Evolutionary conservation across 2,329 filamentous ascomycete species (phyloP).

Genomic region (Xenosphaeropsis pyriputrescens): DNA sequence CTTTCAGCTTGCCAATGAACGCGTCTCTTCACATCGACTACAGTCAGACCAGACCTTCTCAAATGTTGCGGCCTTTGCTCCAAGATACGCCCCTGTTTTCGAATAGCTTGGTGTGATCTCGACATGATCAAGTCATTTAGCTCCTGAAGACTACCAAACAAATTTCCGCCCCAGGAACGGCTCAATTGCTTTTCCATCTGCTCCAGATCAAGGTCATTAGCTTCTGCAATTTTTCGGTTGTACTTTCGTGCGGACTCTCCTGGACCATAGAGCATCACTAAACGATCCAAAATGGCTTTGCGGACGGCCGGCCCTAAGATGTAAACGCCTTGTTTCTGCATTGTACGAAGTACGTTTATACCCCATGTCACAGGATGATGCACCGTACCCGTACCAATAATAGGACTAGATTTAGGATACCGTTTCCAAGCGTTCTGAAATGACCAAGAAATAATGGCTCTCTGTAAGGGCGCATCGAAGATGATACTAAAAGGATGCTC

Average conservation of each 20-base stretch:
- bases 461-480: constrained; percentile 26
- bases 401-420: not conserved
- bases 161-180: constrained; percentile 6
- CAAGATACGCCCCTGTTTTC: too few species aligned
- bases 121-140: not conserved
- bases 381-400: not conserved
- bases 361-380: constrained; percentile 5
- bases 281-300: constrained; percentile 11
- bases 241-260: constrained; percentile 7
- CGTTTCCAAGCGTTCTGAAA: constrained; percentile 18
- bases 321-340: constrained; percentile 7
- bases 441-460: constrained; percentile 32
- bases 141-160: constrained; percentile 1
- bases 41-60: too few species aligned
- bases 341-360: constrained; percentile 11
- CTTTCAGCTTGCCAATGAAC: too few species aligned
- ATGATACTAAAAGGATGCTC: constrained; percentile 22
- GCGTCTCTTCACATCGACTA: too few species aligned
- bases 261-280: constrained; percentile 13
- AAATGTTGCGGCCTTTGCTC: too few species aligned
- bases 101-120: too few species aligned
- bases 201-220: constrained; percentile 4
- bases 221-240: constrained; percentile 7
- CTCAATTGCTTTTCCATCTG: constrained; percentile 9
- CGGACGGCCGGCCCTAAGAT: constrained; percentile 6